Percentiles rank a stretch among this genome's conserved stretches.
phyloP scores from a whole-genome alignment of 164 flowering plant genomes.

The Dillenia suffruticosa region DNA sequence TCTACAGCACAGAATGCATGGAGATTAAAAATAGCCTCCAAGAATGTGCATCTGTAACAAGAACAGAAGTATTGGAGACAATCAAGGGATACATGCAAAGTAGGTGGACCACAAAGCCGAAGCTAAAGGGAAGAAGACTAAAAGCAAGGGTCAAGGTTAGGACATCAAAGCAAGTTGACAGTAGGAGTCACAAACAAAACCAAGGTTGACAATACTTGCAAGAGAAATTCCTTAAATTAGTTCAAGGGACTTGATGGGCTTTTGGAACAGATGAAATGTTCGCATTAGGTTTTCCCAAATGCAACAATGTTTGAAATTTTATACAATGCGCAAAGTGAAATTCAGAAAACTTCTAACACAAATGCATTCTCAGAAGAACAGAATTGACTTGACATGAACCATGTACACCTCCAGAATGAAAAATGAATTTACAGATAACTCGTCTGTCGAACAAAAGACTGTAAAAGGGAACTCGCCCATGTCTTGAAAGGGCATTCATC shows the following conservation, averaged over 20 bases:
- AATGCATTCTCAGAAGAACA: conserved; percentile 38
- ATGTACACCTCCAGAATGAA: conserved; percentile 66
- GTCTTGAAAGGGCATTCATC: conserved; percentile 26
- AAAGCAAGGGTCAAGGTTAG: too few relatives aligned
- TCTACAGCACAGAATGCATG: too few relatives aligned
- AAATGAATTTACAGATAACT: conserved; percentile 56
- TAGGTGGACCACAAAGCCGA: too few relatives aligned
- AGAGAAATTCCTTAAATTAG: too few relatives aligned
- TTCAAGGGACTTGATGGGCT: conserved; percentile 4
- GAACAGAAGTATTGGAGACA: too few relatives aligned
- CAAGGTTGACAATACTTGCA: background rate
- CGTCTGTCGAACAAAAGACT: conserved; percentile 24
- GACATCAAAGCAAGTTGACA: too few relatives aligned
- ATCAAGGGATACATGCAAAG: too few relatives aligned
- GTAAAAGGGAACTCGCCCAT: conserved; percentile 27
- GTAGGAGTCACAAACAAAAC: conserved; percentile 1
- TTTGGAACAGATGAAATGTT: conserved; percentile 30
- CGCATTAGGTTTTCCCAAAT: conserved; percentile 34
- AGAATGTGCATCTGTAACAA: too few relatives aligned
- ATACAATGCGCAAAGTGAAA: conserved; percentile 43
- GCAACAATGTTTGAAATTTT: conserved; percentile 46
- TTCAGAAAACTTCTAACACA: conserved; percentile 35
- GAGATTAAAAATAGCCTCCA: too few relatives aligned
- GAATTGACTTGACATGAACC: conserved; percentile 32
- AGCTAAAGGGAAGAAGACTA: too few relatives aligned